Conservation (phyloP, 352 stramenopile species). For the Aphanomyces astaci region DNA sequence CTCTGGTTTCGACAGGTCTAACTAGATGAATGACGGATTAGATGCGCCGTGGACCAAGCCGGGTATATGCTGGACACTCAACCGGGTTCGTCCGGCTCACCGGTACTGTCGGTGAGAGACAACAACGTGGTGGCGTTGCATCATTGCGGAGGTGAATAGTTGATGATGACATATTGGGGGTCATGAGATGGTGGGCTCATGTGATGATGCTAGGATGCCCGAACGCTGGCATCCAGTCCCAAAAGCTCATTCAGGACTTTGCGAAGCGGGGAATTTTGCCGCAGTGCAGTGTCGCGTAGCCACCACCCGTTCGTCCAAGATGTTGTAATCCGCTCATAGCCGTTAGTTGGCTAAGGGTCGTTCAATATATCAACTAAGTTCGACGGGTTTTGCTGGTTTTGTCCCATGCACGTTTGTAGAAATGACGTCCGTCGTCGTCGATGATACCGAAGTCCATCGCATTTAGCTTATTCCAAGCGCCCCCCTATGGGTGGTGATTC, state of each 20-base stretch:
- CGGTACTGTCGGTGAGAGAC: constrained; percentile 44
- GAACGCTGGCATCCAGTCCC: not conserved
- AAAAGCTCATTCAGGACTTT: not conserved
- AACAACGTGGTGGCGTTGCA: constrained; percentile 66
- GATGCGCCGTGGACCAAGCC: constrained; percentile 45
- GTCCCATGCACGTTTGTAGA: no score
- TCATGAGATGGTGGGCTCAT: constrained; percentile 27
- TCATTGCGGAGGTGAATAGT: constrained; percentile 45
- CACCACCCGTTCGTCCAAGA: not conserved
- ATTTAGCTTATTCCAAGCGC: no score
- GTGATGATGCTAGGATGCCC: not conserved
- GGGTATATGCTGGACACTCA: constrained; percentile 74
- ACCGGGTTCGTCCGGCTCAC: constrained; percentile 58
- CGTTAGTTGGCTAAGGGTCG: no score
- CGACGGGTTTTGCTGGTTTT: no score
- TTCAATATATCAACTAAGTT: no score
- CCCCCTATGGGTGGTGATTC: no score
- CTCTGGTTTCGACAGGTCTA: not conserved
- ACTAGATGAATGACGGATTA: constrained; percentile 21
- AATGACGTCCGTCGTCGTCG: no score
- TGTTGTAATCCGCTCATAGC: no score
- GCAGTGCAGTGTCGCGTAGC: not conserved
- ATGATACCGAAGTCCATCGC: no score
- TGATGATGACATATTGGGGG: constrained; percentile 20
- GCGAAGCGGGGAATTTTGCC: not conserved